These are phyloP conservation scores for Elsinoe ampelina DNA, from an alignment of 2,329 filamentous ascomycete genomes.

Conservation along the genomic window DNA sequence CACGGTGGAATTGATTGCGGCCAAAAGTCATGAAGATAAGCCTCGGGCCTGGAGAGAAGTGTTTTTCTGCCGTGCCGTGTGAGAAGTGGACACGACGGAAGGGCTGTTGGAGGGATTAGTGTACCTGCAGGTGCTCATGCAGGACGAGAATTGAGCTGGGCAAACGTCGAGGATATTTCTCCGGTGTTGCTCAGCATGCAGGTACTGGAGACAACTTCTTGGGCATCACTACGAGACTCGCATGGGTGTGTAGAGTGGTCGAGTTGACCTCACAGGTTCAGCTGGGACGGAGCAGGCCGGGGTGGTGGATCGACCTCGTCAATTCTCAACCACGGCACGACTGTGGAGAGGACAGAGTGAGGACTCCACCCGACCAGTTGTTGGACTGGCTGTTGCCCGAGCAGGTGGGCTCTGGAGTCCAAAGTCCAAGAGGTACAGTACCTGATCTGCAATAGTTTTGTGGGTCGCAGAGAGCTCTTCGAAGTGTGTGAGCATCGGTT, in stretches of 20 bases:
- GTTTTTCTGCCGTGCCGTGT: background rate
- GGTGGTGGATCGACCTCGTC: background rate
- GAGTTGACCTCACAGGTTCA: no score
- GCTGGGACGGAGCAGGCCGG: background rate
- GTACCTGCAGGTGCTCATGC: conserved; percentile 1
- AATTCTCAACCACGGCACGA: background rate
- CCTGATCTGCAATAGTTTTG: conserved; percentile 11
- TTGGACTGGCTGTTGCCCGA: background rate
- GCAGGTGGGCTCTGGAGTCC: background rate
- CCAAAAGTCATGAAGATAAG: background rate
- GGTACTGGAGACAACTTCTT: no score
- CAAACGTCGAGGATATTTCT: no score
- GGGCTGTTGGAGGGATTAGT: background rate
- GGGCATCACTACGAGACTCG: no score
- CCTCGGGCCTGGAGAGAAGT: background rate
- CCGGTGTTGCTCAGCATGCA: no score
- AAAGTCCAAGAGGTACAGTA: no score
- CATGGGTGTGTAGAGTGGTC: no score
- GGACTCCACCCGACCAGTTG: background rate
- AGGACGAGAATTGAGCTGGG: background rate
- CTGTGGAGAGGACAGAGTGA: background rate
- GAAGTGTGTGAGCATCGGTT: background rate
- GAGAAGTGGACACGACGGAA: background rate
- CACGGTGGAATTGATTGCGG: no score
- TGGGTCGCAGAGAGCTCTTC: background rate